Evolutionary conservation across 2,329 filamentous ascomycete species (phyloP).

Genomic region (Cercospora janseana): DNA sequence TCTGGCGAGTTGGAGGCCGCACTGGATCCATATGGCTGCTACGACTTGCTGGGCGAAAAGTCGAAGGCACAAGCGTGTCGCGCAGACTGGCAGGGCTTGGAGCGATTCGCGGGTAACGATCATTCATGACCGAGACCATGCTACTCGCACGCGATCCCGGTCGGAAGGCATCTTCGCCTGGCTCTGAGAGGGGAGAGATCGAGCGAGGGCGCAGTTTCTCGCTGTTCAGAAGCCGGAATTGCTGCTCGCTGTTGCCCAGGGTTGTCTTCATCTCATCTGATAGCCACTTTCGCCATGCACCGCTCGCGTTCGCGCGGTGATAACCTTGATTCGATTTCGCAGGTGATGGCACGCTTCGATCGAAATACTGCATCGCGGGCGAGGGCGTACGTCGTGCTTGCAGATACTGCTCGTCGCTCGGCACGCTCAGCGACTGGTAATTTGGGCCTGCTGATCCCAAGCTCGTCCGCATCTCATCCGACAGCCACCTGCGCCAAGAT

Average conservation of each 20-base stretch:
- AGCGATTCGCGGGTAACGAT: conserved; percentile 45
- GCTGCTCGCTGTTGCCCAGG: conserved; percentile 15
- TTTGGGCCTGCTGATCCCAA: conserved; percentile 9
- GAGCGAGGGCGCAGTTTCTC: conserved; percentile 16
- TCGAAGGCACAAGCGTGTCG: conserved; percentile 1
- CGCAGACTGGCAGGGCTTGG: conserved; percentile 30
- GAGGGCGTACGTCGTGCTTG: conserved; percentile 11
- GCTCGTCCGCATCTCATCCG: conserved; percentile 43
- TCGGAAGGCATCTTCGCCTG: conserved; percentile 11
- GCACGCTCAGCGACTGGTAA: conserved; percentile 8
- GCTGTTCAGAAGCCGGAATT: conserved; percentile 14
- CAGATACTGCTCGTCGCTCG: conserved; percentile 8
- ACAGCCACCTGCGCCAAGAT: conserved; percentile 51
- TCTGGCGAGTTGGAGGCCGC: conserved; percentile 2
- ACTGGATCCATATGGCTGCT: conserved; percentile 3
- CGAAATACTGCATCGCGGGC: conserved; percentile 8
- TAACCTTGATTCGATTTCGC: conserved; percentile 19
- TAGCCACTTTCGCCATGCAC: conserved; percentile 16
- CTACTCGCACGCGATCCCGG: conserved; percentile 18
- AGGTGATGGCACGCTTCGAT: conserved; percentile 22
- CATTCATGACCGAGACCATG: conserved; percentile 42
- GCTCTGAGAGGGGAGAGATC: conserved; percentile 21
- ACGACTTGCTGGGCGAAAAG: conserved; percentile 4
- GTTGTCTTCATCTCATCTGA: conserved; percentile 18
- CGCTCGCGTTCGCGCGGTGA: conserved; percentile 3